Evolutionary conservation across 1,284 basidiomycete genomes (phyloP), one percentile per base, ranked within the genome.

Genomic region (Austroboletus niveus): DNA sequence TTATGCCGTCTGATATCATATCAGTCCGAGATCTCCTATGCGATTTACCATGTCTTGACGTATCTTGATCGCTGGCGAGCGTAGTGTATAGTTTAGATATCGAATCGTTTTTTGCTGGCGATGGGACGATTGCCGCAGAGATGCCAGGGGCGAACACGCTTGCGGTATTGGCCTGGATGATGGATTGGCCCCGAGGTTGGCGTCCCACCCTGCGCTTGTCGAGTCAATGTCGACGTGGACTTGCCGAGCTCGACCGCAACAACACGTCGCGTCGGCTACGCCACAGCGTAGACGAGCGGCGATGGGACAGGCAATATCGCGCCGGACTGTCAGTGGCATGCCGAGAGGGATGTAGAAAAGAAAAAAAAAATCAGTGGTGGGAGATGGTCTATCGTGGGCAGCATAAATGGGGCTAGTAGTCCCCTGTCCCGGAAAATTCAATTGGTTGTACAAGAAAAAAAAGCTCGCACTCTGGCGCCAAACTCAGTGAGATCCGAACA

Each of bases 11-110:
- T 42, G 42, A 54, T 60, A 58, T 63, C 46, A 55, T 48, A 52
- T 65, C 45, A 62, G 52, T 53, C 40, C 20, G 53, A 49, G 53
- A 51, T 42, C 22, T 45, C 34, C 17, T 49, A 59, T 57, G 46
- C 45, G 30, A 20, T 39, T 35, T 35, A 31, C 34, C 38, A n/a
- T 50, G 29, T 40, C 9, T 51, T 24, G 29, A 51, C 61, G 34
- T 61, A 64, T 58, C 48, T 53, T 47, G 24, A 29, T 55, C 48
- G 60, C 52, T 50, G 51, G 65, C 50, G 51, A 52, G 49, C 52
- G 51, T 47, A 24, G 52, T 50, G 58, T 59, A 4, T 15, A 41
- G 17, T 14, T 57, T 35, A 35, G 30, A 9, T 45, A 57, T 39
- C 11, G 30, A 40, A 45, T 15, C 29, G 50, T 24, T 24, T 24